Evolutionary conservation across 139 green algal species (phyloP).

Genomic region (Haematococcus lacustris): DNA sequence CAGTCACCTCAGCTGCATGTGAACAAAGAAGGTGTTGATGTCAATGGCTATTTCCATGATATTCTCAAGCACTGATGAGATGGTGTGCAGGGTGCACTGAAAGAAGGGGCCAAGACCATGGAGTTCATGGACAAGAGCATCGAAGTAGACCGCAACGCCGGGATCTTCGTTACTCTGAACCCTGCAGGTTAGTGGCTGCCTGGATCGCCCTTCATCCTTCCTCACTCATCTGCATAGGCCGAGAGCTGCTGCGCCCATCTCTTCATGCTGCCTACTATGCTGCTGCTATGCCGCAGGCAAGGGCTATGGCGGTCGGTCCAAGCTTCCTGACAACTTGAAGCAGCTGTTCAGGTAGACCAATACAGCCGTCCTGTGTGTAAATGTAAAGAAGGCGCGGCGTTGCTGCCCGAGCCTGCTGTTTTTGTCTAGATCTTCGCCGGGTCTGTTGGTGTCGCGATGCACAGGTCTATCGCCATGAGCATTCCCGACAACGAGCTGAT

Average conservation of each 20-base stretch:
- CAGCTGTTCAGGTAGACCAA: constrained; percentile 63
- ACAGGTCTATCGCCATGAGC: constrained; percentile 67
- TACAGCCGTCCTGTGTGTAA: not conserved
- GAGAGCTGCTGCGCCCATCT: too few species aligned
- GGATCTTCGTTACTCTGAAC: constrained; percentile 87
- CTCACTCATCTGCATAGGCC: too few species aligned
- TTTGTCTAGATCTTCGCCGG: not conserved
- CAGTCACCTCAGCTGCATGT: too few species aligned
- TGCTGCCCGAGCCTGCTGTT: not conserved
- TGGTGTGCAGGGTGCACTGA: constrained; percentile 63
- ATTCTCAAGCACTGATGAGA: too few species aligned
- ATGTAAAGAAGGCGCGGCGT: not conserved
- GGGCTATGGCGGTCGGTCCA: constrained; percentile 72
- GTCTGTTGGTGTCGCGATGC: not conserved
- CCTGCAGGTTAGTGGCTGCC: constrained; percentile 69
- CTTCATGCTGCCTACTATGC: too few species aligned
- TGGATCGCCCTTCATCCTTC: too few species aligned
- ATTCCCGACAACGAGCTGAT: constrained; percentile 75
- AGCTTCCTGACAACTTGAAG: constrained; percentile 84
- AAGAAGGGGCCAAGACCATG: constrained; percentile 40
- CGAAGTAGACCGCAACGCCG: constrained; percentile 58
- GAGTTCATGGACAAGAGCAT: constrained; percentile 59
- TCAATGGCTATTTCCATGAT: too few species aligned
- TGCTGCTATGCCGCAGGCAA: too few species aligned
- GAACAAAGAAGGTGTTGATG: too few species aligned